A percentile compares a stretch with the other conserved stretches of the same genome.
Evolutionary conservation across 345 rosid genomes (phyloP).

Genomic region (Dimocarpus longan): DNA sequence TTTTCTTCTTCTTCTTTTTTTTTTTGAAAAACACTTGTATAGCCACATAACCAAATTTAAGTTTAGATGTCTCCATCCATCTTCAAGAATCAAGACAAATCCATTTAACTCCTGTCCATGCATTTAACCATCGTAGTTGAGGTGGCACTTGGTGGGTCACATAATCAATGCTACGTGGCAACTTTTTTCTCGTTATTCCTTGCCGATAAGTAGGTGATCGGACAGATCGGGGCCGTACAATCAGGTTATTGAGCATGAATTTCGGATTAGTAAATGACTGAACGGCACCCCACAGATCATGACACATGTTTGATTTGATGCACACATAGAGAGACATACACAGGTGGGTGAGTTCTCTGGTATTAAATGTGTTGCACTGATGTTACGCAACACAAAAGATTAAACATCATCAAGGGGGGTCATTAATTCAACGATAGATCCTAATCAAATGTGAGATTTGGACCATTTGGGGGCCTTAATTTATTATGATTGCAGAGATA

Average conservation of each 20-base stretch:
- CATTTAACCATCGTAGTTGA: background rate
- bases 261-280: background rate
- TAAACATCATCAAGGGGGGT: background rate
- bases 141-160: constrained; percentile 3
- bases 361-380: background rate
- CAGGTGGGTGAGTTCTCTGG: background rate
- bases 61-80: background rate
- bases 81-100: constrained; percentile 2
- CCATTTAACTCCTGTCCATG: background rate
- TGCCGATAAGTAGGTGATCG: constrained; percentile 15
- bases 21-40: background rate
- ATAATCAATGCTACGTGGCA: background rate
- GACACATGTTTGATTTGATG: too few species aligned
- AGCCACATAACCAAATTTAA: background rate
- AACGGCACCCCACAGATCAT: background rate
- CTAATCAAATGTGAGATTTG: background rate
- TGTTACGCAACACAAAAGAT: background rate
- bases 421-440: background rate
- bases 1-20: background rate
- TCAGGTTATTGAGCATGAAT: background rate
- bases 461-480: too few species aligned
- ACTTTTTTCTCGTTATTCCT: background rate
- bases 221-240: background rate
- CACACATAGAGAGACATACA: background rate
- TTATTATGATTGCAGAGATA: too few species aligned